phyloP scores from a whole-genome alignment of 108 stramenopile genomes.

The Nitzschia putrida region DNA sequence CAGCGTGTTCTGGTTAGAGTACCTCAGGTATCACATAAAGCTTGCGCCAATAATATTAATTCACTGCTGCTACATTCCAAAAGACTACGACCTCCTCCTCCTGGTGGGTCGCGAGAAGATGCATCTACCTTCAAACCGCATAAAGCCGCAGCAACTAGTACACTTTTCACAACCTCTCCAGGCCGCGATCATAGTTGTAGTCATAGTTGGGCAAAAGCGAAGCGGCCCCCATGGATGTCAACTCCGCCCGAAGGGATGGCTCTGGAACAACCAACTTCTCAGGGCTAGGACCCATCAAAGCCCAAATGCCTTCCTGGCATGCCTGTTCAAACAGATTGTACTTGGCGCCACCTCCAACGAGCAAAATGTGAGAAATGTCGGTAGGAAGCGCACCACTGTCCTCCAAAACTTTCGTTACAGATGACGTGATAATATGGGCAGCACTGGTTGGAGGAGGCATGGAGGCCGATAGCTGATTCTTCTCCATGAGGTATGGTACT shows the following conservation, averaged over 20 bases:
- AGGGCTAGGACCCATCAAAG: constrained; percentile 29
- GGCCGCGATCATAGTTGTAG: constrained; percentile 41
- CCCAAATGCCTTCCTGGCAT: constrained; percentile 17
- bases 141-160: too few species aligned
- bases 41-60: too few species aligned
- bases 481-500: constrained; percentile 29
- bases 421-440: constrained; percentile 54
- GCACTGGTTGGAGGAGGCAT: constrained; percentile 62
- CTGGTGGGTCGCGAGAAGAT: too few species aligned
- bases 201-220: constrained; percentile 46
- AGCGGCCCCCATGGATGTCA: constrained; percentile 48
- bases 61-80: too few species aligned
- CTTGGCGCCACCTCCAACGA: constrained; percentile 69
- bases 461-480: constrained; percentile 43
- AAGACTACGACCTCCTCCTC: too few species aligned
- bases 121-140: too few species aligned
- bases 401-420: constrained; percentile 62
- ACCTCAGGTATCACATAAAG: too few species aligned
- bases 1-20: too few species aligned
- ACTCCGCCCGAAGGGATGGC: constrained; percentile 36
- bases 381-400: constrained; percentile 45
- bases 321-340: constrained; percentile 49
- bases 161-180: constrained; percentile 23
- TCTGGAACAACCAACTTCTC: constrained; percentile 32
- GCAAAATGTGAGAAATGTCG: constrained; percentile 50